Conservation (phyloP, 164 flowering plant genomes). For the Piper longum region DNA sequence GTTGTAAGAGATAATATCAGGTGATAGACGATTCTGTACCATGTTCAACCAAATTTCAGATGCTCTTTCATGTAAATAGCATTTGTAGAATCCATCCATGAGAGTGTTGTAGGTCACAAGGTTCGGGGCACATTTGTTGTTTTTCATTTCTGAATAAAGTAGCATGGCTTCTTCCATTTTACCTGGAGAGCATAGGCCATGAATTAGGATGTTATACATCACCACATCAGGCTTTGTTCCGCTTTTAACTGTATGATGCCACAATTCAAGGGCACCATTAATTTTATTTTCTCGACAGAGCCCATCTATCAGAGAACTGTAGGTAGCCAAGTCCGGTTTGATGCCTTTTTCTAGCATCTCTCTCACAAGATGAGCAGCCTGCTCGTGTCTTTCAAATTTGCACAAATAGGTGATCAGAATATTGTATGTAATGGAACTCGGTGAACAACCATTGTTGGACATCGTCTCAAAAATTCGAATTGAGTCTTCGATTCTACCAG, state of each 20-base stretch:
- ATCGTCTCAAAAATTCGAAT: slow-evolving; percentile 30
- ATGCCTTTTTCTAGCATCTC: slow-evolving; percentile 68
- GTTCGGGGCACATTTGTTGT: slow-evolving; percentile 39
- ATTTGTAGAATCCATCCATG: slow-evolving; percentile 68
- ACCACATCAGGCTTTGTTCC: slow-evolving; percentile 58
- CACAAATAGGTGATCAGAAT: slow-evolving; percentile 57
- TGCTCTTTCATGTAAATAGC: slow-evolving; percentile 36
- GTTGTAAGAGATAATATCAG: slow-evolving; percentile 76
- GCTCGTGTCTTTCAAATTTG: slow-evolving; percentile 38
- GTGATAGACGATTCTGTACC: slow-evolving; percentile 33
- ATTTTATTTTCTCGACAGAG: slow-evolving; percentile 49
- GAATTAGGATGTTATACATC: slow-evolving; percentile 68
- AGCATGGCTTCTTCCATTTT: slow-evolving; percentile 46
- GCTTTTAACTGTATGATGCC: slow-evolving; percentile 31
- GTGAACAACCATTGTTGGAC: slow-evolving; percentile 32
- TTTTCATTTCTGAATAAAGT: slow-evolving; percentile 40
- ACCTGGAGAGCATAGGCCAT: slow-evolving; percentile 70
- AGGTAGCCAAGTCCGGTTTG: slow-evolving; percentile 57
- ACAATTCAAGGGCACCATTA: slow-evolving; percentile 45
- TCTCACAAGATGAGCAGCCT: slow-evolving; percentile 45
- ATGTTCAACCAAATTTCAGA: slow-evolving; percentile 53
- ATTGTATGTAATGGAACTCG: slow-evolving; percentile 57
- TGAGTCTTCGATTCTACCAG: slow-evolving; percentile 43
- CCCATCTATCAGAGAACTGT: slow-evolving; percentile 57
- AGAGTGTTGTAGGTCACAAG: slow-evolving; percentile 73